Evolutionary conservation across 2,329 filamentous ascomycete genomes (phyloP).

Genomic region (Westerdykella sp.): DNA sequence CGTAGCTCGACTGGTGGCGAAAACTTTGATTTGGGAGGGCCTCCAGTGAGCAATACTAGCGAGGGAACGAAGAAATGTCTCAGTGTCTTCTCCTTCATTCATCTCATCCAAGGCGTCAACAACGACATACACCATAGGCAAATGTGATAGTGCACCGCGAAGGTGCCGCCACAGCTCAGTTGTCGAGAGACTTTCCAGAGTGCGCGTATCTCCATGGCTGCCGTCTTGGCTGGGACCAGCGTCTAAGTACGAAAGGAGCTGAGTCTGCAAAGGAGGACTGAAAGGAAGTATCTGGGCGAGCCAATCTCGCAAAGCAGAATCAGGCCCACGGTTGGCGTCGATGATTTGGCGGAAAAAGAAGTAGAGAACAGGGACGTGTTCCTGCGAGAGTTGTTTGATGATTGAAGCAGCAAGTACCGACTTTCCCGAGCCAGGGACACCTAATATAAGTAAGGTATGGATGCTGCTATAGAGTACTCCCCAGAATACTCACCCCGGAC

Average conservation of each 20-base stretch:
- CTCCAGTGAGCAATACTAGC: slow-evolving; percentile 26
- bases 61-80: slow-evolving; percentile 31
- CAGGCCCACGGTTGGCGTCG: slow-evolving; percentile 22
- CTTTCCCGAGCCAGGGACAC: slow-evolving; percentile 37
- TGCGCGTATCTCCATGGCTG: not conserved
- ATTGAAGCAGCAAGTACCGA: slow-evolving; percentile 29
- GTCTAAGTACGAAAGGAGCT: slow-evolving; percentile 6
- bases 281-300: slow-evolving; percentile 27
- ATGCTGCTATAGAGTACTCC: slow-evolving; percentile 3
- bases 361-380: slow-evolving; percentile 23
- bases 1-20: slow-evolving; percentile 42
- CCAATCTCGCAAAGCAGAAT: slow-evolving; percentile 28
- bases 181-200: slow-evolving; percentile 5
- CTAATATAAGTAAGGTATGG: slow-evolving; percentile 18
- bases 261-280: slow-evolving; percentile 19
- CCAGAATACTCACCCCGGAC: slow-evolving; percentile 18
- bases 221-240: no score
- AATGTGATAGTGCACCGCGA: slow-evolving; percentile 4
- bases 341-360: slow-evolving; percentile 40
- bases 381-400: slow-evolving; percentile 7
- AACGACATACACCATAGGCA: slow-evolving; percentile 34
- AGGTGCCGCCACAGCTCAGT: slow-evolving; percentile 11
- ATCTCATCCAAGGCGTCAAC: slow-evolving; percentile 47
- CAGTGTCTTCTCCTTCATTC: slow-evolving; percentile 31
- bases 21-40: slow-evolving; percentile 35